Percentiles rank a stretch among this genome's conserved stretches.
These are phyloP conservation scores for Leishmania guyanensis DNA, from an alignment of 208 protist genomes.

Conservation along the genomic window DNA sequence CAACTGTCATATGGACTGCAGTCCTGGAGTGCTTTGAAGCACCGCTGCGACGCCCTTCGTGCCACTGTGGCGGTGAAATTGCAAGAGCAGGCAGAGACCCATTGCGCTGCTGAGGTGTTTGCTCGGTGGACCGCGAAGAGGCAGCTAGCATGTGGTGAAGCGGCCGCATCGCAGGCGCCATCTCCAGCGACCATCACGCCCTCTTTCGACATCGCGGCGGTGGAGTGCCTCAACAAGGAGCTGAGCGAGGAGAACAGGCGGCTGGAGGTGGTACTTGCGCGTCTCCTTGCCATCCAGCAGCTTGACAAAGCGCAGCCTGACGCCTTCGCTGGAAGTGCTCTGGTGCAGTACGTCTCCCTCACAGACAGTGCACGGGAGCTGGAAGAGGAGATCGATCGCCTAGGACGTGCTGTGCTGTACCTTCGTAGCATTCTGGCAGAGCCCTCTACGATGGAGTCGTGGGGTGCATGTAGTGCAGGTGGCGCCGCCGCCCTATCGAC, in stretches of 20 bases:
- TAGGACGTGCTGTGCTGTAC: constrained; percentile 45
- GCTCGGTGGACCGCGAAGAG: constrained; percentile 18
- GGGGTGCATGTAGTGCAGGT: not conserved
- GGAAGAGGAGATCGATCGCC: constrained; percentile 37
- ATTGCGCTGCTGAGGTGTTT: constrained; percentile 15
- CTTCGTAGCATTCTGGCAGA: constrained; percentile 37
- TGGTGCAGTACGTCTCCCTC: constrained; percentile 29
- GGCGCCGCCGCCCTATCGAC: not conserved
- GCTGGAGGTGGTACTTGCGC: constrained; percentile 31
- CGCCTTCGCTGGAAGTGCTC: constrained; percentile 22
- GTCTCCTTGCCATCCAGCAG: constrained; percentile 16
- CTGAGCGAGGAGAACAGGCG: constrained; percentile 32
- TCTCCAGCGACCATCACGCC: not conserved
- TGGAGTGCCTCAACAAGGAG: constrained; percentile 31
- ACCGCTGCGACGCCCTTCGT: constrained; percentile 16
- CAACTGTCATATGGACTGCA: constrained; percentile 26
- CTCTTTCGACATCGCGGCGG: constrained; percentile 27
- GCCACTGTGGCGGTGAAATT: constrained; percentile 16
- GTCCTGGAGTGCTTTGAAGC: constrained; percentile 7
- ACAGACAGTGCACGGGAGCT: constrained; percentile 16
- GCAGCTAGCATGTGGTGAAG: constrained; percentile 1
- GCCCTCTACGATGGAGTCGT: not conserved
- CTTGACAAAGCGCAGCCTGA: not conserved
- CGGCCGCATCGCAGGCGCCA: constrained; percentile 4
- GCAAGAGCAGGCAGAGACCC: constrained; percentile 26